These are phyloP conservation scores for Rhizopogon vinicolor DNA, from an alignment of 768 basidiomycete species.

Conservation along the genomic window DNA sequence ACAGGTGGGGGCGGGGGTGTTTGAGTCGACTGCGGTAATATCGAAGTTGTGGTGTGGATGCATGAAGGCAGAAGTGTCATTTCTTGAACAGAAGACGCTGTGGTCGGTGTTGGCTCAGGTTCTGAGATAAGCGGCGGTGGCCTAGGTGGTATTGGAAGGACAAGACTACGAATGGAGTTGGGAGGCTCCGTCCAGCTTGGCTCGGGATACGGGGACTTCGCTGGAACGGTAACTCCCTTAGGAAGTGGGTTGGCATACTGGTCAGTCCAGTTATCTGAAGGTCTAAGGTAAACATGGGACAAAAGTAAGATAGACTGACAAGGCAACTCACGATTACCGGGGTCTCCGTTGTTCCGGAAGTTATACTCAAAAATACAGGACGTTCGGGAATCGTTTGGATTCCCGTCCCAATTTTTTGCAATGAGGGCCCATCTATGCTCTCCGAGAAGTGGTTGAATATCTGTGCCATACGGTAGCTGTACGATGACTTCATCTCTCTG, in stretches of 20 bases:
- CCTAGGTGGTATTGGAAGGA: conserved; percentile 13
- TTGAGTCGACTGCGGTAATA: too few species aligned
- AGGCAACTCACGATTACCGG: conserved; percentile 21
- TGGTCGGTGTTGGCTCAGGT: background rate
- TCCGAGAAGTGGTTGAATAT: conserved; percentile 23
- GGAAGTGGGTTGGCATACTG: conserved; percentile 11
- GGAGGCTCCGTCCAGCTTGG: conserved; percentile 20
- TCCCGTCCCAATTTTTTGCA: conserved; percentile 5
- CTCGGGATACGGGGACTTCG: conserved; percentile 21
- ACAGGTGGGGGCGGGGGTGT: background rate
- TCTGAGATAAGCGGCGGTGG: background rate
- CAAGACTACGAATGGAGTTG: conserved; percentile 13
- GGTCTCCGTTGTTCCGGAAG: conserved; percentile 26
- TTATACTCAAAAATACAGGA: conserved; percentile 25
- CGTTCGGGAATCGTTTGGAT: conserved; percentile 10
- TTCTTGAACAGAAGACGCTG: background rate
- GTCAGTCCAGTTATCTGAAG: conserved; percentile 23
- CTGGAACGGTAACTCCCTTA: conserved; percentile 7
- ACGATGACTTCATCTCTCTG: conserved; percentile 26
- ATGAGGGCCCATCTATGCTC: conserved; percentile 20
- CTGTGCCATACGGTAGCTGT: conserved; percentile 19
- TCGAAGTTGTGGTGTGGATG: background rate
- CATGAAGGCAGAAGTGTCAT: background rate
- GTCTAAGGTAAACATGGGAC: background rate
- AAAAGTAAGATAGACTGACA: background rate